Conservation (phyloP, 306 rosid species). For the Prunus mume region DNA sequence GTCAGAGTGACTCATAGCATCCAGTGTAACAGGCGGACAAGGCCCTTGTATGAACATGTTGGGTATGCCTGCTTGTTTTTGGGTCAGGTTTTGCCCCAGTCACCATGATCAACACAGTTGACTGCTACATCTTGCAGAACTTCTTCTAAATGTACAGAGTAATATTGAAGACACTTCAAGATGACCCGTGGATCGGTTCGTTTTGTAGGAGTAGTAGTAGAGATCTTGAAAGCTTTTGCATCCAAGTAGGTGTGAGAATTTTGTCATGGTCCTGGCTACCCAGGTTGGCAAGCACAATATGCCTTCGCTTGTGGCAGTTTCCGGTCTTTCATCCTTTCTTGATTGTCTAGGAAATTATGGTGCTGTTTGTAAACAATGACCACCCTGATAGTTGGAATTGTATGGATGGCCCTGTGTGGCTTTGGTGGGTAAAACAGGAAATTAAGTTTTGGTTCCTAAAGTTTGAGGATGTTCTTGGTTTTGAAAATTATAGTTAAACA, state of each 20-base stretch:
- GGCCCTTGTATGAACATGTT: constrained; percentile 21
- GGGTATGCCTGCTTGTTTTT: constrained; percentile 45
- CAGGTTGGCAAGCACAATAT: constrained; percentile 46
- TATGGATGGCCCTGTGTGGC: neutral
- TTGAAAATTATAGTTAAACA: neutral
- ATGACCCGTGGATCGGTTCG: constrained; percentile 25
- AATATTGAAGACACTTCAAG: constrained; percentile 21
- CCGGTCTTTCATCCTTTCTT: constrained; percentile 22
- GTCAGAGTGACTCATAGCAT: constrained; percentile 33
- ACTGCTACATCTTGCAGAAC: constrained; percentile 28
- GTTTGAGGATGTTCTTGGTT: neutral
- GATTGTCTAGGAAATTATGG: constrained; percentile 10
- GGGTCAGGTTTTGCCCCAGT: constrained; percentile 36
- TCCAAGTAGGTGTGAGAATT: constrained; percentile 16
- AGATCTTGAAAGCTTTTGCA: constrained; percentile 21
- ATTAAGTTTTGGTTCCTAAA: neutral
- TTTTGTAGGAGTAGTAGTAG: constrained; percentile 26
- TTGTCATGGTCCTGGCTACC: constrained; percentile 36
- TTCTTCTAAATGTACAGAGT: constrained; percentile 31
- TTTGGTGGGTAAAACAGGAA: neutral
- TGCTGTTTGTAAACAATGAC: neutral
- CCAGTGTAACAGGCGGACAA: constrained; percentile 23
- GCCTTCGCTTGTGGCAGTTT: constrained; percentile 51
- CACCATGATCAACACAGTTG: constrained; percentile 15
- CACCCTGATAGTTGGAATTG: neutral